Percentiles rank a stretch among this genome's conserved stretches.
Evolutionary conservation across 1,139 yeast species (phyloP).

Genomic region (Geotrichum carabidarum): DNA sequence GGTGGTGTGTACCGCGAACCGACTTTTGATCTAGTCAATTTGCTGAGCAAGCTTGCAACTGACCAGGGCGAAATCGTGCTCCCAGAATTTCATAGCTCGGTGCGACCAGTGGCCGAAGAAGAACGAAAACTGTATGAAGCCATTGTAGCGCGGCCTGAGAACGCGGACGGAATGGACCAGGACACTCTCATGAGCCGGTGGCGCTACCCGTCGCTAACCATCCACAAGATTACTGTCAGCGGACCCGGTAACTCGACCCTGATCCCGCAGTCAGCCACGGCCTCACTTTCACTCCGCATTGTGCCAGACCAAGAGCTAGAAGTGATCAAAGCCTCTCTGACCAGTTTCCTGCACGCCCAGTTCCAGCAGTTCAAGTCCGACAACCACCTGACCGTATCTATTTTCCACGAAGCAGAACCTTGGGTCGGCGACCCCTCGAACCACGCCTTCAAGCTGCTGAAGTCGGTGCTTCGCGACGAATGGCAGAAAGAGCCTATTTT

Average conservation of each 20-base stretch:
- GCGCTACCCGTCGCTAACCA: constrained; percentile 84
- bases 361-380: constrained; percentile 50
- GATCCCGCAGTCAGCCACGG: constrained; percentile 74
- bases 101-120: constrained; percentile 49
- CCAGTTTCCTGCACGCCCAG: constrained; percentile 42
- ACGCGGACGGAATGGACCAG: neutral
- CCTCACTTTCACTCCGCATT: constrained; percentile 73
- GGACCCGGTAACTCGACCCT: constrained; percentile 90
- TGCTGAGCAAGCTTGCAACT: constrained; percentile 59
- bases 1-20: constrained; percentile 92
- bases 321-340: constrained; percentile 50
- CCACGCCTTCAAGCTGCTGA: constrained; percentile 61
- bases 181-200: constrained; percentile 63
- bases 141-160: constrained; percentile 45
- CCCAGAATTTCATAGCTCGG: constrained; percentile 65
- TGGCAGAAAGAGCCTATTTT: constrained; percentile 69
- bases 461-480: constrained; percentile 52
- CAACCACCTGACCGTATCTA: constrained; percentile 54
- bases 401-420: constrained; percentile 85
- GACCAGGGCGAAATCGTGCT: constrained; percentile 54
- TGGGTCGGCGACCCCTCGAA: constrained; percentile 89
- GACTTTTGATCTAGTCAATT: constrained; percentile 71
- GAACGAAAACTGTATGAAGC: constrained; percentile 60
- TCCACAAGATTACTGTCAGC: constrained; percentile 79
- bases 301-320: constrained; percentile 81